Base-by-base conservation (phyloP, 2,329 filamentous ascomycete species). In the Xylariomycetidae sp. region DNA sequence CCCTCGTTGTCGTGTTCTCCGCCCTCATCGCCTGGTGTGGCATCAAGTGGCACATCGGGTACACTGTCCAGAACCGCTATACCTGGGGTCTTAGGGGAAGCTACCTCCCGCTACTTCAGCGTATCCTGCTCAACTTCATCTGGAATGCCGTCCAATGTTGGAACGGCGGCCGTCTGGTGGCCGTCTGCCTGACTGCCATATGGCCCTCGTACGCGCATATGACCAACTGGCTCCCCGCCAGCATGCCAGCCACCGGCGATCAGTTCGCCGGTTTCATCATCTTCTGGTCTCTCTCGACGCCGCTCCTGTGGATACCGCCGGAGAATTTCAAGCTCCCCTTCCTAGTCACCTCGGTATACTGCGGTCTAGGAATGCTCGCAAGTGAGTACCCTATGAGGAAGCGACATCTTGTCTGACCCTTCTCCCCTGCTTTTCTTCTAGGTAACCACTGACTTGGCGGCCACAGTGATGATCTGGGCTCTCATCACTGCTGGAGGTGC, bases 391-490 rank as follows among this genome's bases (percentile, higher is more conserved):
- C 12, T 23, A 7, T 12, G 7, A 12, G 20, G 8, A 23, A 23
- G 20, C 20, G 8, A 23, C 7, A 23, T 12, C 20, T 23, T 23
- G 20, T 12, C 12, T 23, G 7, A 7, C 20, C 7, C 8, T 23
- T 8, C 12, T 7, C 8, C 7, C 20, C 20, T 23, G 59, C 12
- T 70, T 71, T 66, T 29, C 70, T 6, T 50, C 50, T 31, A 70
- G n/a, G n/a, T n/a, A n/a, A n/a, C n/a, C n/a, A n/a, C n/a, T n/a
- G n/a, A n/a, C n/a, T n/a, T n/a, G n/a, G n/a, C n/a, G n/a, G n/a
- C n/a, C n/a, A n/a, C n/a, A n/a, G n/a, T 72, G 54, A 65, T 66
- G 40, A 57, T 70, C 25, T 70, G 67, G 68, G 59, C 65, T 1
- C 48, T 70, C 4, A 46, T 58, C 3, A 57, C 57, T 2, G 66